Evolutionary conservation across 495 filamentous ascomycete species (phyloP).

Genomic region (Talaromyces ruber): DNA sequence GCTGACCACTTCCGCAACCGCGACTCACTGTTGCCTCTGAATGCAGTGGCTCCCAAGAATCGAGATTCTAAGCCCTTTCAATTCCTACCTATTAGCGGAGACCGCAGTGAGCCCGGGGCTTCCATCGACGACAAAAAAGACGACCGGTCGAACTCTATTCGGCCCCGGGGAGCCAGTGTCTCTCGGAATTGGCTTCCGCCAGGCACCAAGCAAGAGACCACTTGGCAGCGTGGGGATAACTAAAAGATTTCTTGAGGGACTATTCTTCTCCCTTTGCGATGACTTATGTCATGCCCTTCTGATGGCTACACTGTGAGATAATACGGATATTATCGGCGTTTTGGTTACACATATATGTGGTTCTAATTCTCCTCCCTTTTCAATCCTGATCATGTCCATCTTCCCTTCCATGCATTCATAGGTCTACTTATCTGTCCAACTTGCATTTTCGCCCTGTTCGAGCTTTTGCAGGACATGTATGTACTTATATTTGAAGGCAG

Average conservation of each 20-base stretch:
- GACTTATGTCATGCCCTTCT: not conserved
- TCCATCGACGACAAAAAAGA: constrained; percentile 48
- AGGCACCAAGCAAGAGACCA: constrained; percentile 73
- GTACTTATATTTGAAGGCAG: not conserved
- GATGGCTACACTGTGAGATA: not conserved
- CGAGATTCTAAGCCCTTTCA: constrained; percentile 37
- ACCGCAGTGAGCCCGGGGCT: constrained; percentile 14
- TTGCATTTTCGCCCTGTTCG: not conserved
- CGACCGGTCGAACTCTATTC: constrained; percentile 41
- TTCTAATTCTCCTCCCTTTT: not conserved
- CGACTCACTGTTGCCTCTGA: constrained; percentile 65
- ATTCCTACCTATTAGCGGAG: constrained; percentile 19
- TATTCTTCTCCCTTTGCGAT: not conserved
- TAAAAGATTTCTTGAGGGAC: not conserved
- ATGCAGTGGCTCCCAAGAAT: constrained; percentile 22
- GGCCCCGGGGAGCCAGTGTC: constrained; percentile 49
- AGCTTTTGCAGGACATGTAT: not conserved
- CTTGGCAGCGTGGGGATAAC: constrained; percentile 55
- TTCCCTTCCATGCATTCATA: not conserved
- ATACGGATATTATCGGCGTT: not conserved
- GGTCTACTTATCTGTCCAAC: not conserved
- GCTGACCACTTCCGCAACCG: constrained; percentile 47
- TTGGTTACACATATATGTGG: not conserved
- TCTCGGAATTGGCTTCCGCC: constrained; percentile 55
- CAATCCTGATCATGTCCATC: not conserved